Base-by-base conservation (phyloP, 441 rosid genomes). In the Pelargonium cotyledonis region DNA sequence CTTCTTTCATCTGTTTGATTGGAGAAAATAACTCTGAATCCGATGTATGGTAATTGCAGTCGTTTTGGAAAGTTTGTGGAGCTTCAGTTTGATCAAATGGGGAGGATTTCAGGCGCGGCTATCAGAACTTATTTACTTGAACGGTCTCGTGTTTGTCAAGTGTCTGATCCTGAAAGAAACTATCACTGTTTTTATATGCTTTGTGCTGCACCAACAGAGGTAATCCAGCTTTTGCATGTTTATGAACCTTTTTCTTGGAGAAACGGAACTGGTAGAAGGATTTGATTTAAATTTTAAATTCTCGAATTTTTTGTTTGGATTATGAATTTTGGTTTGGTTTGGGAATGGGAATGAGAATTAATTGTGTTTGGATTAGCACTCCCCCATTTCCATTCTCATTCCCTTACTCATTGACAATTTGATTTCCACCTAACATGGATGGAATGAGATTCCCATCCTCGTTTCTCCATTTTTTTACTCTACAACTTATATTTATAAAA, bases 61-160 rank as follows among this genome's bases (percentile, higher is more conserved):
- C 91, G 91, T 68, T 88, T 88, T 79, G 95, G 95, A 71, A 88
- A 88, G 77, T 88, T 88, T 18, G 95, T 88, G 85, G 95, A 88
- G 82, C 68, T 88, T 78, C 95, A 88, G 69, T 88, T 85, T 43
- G 88, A 88, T 75, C 72, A 75, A 65, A 78, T 72, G 53, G 91
- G 89, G 63, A 83, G 89, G 69, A 86, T 88, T 72, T 86, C 91
- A 0, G 95, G 95, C 72, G 95, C 95, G 67, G 95, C 95, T 55
- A 83, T 88, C 64, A 81, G 95, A 76, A 88, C 95, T 70, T 86
- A 88, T 82, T 73, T 88, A 77, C 79, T 88, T 49, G 95, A 88
- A 77, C 80, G 89, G 63, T 88, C 91, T 0, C 87, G 91, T 21
- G 95, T 88, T 81, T 86, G 91, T 74, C 95, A 88, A 83, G 86